Conservation (phyloP, 2,329 filamentous ascomycete species). For the Ophiostoma tasmaniense region DNA sequence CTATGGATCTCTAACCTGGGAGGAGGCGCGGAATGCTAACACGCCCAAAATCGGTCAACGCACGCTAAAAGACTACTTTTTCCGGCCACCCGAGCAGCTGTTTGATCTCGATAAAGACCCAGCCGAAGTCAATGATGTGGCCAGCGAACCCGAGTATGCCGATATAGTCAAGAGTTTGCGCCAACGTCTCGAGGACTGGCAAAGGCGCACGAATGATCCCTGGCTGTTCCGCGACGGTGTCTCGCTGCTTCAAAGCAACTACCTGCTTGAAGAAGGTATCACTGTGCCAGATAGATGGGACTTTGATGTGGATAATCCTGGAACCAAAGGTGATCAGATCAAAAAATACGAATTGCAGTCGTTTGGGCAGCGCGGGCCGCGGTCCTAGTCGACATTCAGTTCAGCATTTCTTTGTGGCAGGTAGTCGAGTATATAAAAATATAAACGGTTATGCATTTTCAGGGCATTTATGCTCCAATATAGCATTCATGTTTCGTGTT, state of each 20-base stretch:
- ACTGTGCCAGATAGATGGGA: constrained; percentile 26
- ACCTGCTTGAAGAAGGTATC: constrained; percentile 23
- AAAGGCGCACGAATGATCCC: constrained; percentile 24
- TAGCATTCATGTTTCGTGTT: too few relatives aligned
- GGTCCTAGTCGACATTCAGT: neutral
- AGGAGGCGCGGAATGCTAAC: constrained; percentile 1
- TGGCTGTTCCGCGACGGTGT: constrained; percentile 27
- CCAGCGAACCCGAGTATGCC: constrained; percentile 27
- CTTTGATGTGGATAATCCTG: constrained; percentile 20
- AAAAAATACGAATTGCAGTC: neutral
- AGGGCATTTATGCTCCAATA: too few relatives aligned
- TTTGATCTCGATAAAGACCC: constrained; percentile 40
- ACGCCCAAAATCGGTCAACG: constrained; percentile 32
- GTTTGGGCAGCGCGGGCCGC: neutral
- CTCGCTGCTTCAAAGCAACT: constrained; percentile 19
- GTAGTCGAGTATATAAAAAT: too few relatives aligned
- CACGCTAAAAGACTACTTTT: constrained; percentile 35
- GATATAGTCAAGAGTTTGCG: constrained; percentile 28
- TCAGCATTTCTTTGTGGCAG: too few relatives aligned
- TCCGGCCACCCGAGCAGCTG: constrained; percentile 37
- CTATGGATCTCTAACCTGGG: constrained; percentile 34
- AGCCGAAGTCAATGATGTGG: constrained; percentile 38
- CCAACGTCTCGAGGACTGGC: constrained; percentile 25
- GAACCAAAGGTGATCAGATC: constrained; percentile 10
- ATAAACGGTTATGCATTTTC: too few relatives aligned